These are phyloP conservation scores for Schizothecium vesticola DNA, from an alignment of 495 filamentous ascomycete genomes.

Conservation along the genomic window DNA sequence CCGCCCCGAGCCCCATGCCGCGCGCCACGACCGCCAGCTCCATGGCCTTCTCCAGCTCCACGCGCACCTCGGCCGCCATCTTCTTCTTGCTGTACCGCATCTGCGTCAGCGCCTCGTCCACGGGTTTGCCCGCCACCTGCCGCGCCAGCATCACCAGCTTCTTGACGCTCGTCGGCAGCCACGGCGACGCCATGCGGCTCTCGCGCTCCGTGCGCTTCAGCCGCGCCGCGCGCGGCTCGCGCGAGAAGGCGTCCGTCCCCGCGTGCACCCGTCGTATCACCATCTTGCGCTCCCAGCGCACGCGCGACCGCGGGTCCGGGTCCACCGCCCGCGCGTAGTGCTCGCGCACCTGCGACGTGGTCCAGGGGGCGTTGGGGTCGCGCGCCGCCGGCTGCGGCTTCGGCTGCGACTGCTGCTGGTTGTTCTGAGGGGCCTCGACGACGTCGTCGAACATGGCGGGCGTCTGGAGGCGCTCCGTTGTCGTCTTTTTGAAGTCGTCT, in stretches of 20 bases:
- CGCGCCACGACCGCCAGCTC: slow-evolving; percentile 68
- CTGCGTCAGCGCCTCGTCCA: slow-evolving; percentile 89
- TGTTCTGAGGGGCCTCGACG: slow-evolving; percentile 30
- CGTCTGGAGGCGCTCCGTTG: slow-evolving; percentile 20
- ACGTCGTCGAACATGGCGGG: slow-evolving; percentile 60
- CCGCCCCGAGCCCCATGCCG: slow-evolving; percentile 75
- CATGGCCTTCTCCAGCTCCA: slow-evolving; percentile 70
- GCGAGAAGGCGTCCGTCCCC: slow-evolving; percentile 48
- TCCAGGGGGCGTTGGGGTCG: not conserved
- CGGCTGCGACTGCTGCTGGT: too few relatives aligned
- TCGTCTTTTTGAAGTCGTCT: slow-evolving; percentile 29
- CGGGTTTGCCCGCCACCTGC: slow-evolving; percentile 84
- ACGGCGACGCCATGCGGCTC: slow-evolving; percentile 54
- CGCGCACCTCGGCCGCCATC: slow-evolving; percentile 70
- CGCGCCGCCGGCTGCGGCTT: not conserved
- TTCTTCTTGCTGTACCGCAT: slow-evolving; percentile 96
- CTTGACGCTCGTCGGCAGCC: slow-evolving; percentile 76
- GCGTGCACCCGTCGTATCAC: slow-evolving; percentile 61
- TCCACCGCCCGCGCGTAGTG: slow-evolving; percentile 56
- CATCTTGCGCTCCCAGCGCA: slow-evolving; percentile 77
- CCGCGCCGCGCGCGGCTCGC: slow-evolving; percentile 54
- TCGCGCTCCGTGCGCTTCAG: slow-evolving; percentile 72
- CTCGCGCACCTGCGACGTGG: slow-evolving; percentile 31
- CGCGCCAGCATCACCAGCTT: slow-evolving; percentile 77
- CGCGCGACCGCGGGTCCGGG: slow-evolving; percentile 60